phyloP scores from a whole-genome alignment of 1,139 yeast genomes.

The Sugiyamaella sp. region DNA sequence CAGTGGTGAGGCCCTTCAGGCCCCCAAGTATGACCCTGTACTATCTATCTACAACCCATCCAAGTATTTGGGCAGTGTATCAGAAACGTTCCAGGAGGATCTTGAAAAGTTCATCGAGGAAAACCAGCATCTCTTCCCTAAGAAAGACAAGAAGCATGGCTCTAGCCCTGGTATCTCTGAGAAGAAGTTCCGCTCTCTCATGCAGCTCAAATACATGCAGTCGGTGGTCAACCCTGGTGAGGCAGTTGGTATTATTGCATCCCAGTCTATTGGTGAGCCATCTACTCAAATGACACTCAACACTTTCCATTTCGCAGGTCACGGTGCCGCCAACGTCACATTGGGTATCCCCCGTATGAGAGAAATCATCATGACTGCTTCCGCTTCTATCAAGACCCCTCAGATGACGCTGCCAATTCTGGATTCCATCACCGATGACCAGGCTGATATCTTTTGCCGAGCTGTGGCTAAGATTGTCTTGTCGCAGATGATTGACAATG shows the following conservation, averaged over 20 bases:
- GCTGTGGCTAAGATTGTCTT: conserved; percentile 82
- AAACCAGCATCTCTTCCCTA: conserved; percentile 54
- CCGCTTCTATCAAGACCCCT: conserved; percentile 92
- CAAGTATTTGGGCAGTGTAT: conserved; percentile 87
- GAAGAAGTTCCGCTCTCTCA: conserved; percentile 90
- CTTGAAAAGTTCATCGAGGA: conserved; percentile 68
- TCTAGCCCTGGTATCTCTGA: conserved; percentile 57
- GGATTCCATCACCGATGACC: conserved; percentile 75
- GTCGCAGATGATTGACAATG: conserved; percentile 86
- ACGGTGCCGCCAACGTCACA: conserved; percentile 99
- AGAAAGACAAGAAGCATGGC: conserved; percentile 44
- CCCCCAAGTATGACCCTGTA: conserved; percentile 82
- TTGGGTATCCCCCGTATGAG: conserved; percentile 99
- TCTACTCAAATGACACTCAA: conserved; percentile 99
- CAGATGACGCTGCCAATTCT: conserved; percentile 93
- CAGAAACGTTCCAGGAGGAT: conserved; percentile 83
- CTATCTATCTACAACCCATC: conserved; percentile 84
- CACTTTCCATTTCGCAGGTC: conserved; percentile 99
- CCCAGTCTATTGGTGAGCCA: conserved; percentile 99
- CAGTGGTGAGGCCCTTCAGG: conserved; percentile 56
- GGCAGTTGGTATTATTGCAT: conserved; percentile 97
- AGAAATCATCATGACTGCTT: conserved; percentile 99
- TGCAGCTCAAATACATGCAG: conserved; percentile 98
- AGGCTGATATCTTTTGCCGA: conserved; percentile 93
- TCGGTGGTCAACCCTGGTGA: conserved; percentile 96